These are phyloP conservation scores for Aspergillus kassunensis DNA, from an alignment of 495 filamentous ascomycete species.

Conservation along the genomic window DNA sequence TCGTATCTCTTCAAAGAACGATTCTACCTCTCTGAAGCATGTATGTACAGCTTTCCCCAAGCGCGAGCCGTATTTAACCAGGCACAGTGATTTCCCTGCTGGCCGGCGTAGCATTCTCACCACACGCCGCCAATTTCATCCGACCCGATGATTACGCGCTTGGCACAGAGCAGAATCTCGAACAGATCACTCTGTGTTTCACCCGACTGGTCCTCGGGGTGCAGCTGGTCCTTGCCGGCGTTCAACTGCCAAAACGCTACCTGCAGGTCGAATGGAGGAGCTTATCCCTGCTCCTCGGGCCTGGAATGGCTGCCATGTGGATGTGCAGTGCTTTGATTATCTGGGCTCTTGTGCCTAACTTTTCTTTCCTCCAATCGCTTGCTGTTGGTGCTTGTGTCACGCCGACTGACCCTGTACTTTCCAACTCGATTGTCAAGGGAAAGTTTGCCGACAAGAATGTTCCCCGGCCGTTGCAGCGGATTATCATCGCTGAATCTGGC, in stretches of 20 bases:
- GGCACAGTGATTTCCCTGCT: constrained; percentile 72
- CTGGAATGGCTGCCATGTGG: constrained; percentile 90
- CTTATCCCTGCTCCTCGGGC: constrained; percentile 71
- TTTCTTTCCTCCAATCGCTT: constrained; percentile 72
- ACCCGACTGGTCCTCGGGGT: constrained; percentile 85
- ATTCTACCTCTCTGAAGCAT: constrained; percentile 87
- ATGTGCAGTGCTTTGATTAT: constrained; percentile 71
- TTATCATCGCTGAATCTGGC: constrained; percentile 87
- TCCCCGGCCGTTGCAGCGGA: constrained; percentile 73
- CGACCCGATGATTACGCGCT: constrained; percentile 71
- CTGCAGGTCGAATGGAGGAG: constrained; percentile 76
- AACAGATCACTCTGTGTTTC: constrained; percentile 73
- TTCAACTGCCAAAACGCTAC: constrained; percentile 88
- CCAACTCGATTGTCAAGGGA: constrained; percentile 88
- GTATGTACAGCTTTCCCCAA: constrained; percentile 45
- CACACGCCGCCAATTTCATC: constrained; percentile 73
- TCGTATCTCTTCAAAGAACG: constrained; percentile 86
- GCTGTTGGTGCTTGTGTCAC: constrained; percentile 81
- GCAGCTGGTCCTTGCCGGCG: constrained; percentile 83
- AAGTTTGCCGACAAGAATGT: constrained; percentile 91
- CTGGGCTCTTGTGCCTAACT: constrained; percentile 71
- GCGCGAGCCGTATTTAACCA: neutral
- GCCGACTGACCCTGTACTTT: constrained; percentile 86
- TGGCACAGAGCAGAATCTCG: constrained; percentile 55
- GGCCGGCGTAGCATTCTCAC: constrained; percentile 73